Conservation (phyloP, 257 asterid species). For the Nicotiana paniculata region DNA sequence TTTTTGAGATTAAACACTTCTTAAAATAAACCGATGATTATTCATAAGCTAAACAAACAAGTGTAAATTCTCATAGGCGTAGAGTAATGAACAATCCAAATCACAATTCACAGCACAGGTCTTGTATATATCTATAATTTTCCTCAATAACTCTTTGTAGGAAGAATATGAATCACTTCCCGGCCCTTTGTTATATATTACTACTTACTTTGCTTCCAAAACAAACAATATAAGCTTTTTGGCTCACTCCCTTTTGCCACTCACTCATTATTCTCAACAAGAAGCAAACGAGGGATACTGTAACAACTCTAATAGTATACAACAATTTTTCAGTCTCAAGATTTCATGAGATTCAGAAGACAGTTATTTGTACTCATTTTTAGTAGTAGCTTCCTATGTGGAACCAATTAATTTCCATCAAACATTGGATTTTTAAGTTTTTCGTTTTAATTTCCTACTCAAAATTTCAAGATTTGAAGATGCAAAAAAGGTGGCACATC, state of each 20-base stretch:
- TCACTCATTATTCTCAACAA: not conserved
- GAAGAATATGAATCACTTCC: not conserved
- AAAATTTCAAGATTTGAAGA: not conserved
- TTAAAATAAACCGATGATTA: no score
- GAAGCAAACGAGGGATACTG: not conserved
- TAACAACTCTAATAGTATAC: not conserved
- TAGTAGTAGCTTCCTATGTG: not conserved
- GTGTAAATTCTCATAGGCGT: not conserved
- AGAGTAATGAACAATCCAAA: not conserved
- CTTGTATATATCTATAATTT: not conserved
- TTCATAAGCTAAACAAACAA: not conserved
- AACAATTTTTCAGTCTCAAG: not conserved
- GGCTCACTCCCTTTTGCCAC: not conserved
- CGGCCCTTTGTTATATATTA: not conserved
- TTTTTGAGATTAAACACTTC: no score
- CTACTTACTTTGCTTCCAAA: slow-evolving; percentile 5
- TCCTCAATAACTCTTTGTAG: not conserved
- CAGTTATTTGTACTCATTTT: not conserved
- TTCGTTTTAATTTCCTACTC: not conserved
- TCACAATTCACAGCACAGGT: not conserved
- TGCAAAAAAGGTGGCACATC: not conserved
- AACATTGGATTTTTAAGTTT: not conserved
- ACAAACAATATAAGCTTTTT: not conserved
- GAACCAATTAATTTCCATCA: not conserved
- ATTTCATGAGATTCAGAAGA: not conserved